phyloP scores from a whole-genome alignment of 352 stramenopile species.

The Peronospora farinosa region DNA sequence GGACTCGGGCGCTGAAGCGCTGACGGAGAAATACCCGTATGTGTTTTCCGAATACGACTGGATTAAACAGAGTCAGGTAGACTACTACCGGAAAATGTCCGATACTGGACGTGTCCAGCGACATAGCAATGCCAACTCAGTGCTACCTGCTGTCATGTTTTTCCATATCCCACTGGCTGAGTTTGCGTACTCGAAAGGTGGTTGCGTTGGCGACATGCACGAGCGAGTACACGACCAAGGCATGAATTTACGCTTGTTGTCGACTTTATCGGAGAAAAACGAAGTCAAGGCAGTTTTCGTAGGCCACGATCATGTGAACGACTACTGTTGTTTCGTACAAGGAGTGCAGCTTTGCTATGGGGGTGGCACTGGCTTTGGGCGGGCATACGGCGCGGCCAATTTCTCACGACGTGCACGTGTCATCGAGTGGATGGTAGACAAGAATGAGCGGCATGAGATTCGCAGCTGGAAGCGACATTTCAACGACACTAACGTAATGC shows the following conservation, averaged over 20 bases:
- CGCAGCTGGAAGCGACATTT: slow-evolving; percentile 40
- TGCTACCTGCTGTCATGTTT: slow-evolving; percentile 50
- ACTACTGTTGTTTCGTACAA: background rate
- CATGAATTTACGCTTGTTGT: slow-evolving; percentile 38
- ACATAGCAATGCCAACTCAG: slow-evolving; percentile 15
- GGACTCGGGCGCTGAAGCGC: background rate
- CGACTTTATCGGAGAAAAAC: slow-evolving; percentile 36
- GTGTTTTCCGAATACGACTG: slow-evolving; percentile 41
- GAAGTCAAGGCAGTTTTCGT: slow-evolving; percentile 58
- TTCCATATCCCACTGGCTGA: slow-evolving; percentile 51
- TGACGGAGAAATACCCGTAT: slow-evolving; percentile 29
- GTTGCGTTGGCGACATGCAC: slow-evolving; percentile 32
- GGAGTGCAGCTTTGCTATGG: slow-evolving; percentile 41
- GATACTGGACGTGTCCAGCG: slow-evolving; percentile 14
- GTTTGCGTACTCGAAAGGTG: slow-evolving; percentile 25
- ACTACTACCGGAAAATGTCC: slow-evolving; percentile 37
- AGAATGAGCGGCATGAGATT: slow-evolving; percentile 32
- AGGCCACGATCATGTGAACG: slow-evolving; percentile 43
- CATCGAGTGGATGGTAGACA: slow-evolving; percentile 49
- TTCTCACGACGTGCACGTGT: slow-evolving; percentile 44
- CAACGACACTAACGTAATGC: slow-evolving; percentile 20
- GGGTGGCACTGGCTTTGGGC: slow-evolving; percentile 38
- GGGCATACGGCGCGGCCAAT: slow-evolving; percentile 23
- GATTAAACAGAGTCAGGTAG: slow-evolving; percentile 48
- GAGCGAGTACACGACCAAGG: slow-evolving; percentile 33